phyloP scores from a whole-genome alignment of 345 rosid species.

The Camelina neglecta region DNA sequence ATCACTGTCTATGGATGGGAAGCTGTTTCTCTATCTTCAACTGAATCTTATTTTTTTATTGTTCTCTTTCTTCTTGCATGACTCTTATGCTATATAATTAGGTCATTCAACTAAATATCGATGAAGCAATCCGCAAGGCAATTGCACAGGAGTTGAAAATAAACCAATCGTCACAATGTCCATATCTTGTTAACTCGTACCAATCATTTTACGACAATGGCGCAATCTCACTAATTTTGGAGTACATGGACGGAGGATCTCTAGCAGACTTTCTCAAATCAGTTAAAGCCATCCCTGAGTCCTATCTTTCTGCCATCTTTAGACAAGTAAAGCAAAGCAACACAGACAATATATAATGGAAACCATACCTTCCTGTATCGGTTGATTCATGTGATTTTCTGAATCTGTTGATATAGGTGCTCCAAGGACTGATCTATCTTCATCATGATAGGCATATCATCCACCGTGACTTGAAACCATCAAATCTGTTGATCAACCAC shows the following conservation, averaged over 20 bases:
- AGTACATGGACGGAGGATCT: slow-evolving; percentile 96
- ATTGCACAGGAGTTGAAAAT: slow-evolving; percentile 84
- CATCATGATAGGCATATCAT: slow-evolving; percentile 84
- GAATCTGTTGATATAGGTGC: slow-evolving; percentile 54
- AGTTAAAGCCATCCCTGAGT: slow-evolving; percentile 73
- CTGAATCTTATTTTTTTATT: neutral
- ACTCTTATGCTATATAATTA: slow-evolving; percentile 30
- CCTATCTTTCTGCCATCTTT: slow-evolving; percentile 75
- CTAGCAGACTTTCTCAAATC: slow-evolving; percentile 76
- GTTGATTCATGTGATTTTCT: slow-evolving; percentile 4
- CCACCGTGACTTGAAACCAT: slow-evolving; percentile 90
- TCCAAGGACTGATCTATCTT: slow-evolving; percentile 76
- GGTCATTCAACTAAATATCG: slow-evolving; percentile 83
- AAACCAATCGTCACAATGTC: slow-evolving; percentile 79
- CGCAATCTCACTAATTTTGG: slow-evolving; percentile 78
- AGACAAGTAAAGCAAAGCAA: slow-evolving; percentile 61
- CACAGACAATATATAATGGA: neutral
- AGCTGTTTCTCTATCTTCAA: neutral
- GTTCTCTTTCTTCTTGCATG: slow-evolving; percentile 21
- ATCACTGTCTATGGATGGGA: neutral
- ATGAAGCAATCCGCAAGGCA: slow-evolving; percentile 65
- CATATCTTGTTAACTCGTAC: slow-evolving; percentile 79
- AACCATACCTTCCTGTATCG: neutral
- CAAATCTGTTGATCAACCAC: slow-evolving; percentile 83
- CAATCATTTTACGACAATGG: slow-evolving; percentile 86